Base-by-base conservation (phyloP, 257 asterid genomes). In the Dorcoceras hygrometricum region DNA sequence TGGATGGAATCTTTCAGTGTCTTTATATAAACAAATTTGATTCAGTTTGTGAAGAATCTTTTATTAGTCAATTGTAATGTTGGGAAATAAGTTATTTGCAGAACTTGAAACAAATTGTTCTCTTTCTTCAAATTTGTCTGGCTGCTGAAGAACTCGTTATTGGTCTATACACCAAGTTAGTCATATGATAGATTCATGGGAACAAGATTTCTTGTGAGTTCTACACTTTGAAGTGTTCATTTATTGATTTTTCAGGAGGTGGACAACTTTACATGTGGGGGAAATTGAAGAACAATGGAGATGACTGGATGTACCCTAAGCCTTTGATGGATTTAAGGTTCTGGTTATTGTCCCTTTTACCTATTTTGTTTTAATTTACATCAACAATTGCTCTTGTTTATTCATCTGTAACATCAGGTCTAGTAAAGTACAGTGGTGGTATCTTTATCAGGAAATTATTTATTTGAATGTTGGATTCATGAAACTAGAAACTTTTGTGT, bases 231-330 rank as follows among this genome's bases (percentile, higher is more conserved):
- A 10, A 24, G 53, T 16, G 51, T 32, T 29, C 22, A 32, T n/a
- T 55, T 58, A 29, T 19, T 22, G 20, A 32, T 28, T 62, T 55
- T 77, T 71, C 80, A 94, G 99, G 95, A 66, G 99, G 97, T 81
- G 99, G 99, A 57, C 97, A 90, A 85, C 89, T 94, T 67, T 90
- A 88, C 91, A 94, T 94, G 96, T 90, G 99, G 99, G 99, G 99
- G 72, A 94, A 94, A 76, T 74, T 94, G 63, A 94, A 90, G 88
- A 81, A 19, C 79, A 80, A 81, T 12, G 99, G 99, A 71, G 99
- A 94, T 77, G 97, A 94, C 68, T 90, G 89, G 95, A 94, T 94
- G 99, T 94, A 94, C 83, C 99, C 99, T 23, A 94, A 94, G 81
- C 96, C 99, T 68, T 87, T 85, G 51, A 73, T 94, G 96, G 99